These are phyloP conservation scores for Aspergillus intermedius DNA, from an alignment of 2,329 filamentous ascomycete genomes.

Conservation along the genomic window DNA sequence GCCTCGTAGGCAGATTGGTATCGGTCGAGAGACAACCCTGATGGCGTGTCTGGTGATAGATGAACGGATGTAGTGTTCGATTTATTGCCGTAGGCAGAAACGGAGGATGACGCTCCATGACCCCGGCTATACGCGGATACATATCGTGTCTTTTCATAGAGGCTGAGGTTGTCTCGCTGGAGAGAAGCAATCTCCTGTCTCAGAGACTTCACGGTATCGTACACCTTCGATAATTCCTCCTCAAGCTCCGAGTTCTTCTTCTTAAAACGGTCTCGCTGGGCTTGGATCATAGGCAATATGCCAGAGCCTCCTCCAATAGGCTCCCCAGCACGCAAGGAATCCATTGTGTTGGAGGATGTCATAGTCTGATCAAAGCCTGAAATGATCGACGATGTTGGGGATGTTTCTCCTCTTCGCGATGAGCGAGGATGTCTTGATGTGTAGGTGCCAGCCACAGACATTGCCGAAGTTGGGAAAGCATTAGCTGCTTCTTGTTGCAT, in stretches of 20 bases:
- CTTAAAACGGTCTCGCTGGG: constrained; percentile 96
- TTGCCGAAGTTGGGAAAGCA: constrained; percentile 73
- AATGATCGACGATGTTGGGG: constrained; percentile 95
- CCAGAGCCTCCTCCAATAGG: constrained; percentile 70
- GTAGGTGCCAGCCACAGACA: constrained; percentile 89
- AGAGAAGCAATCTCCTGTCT: constrained; percentile 85
- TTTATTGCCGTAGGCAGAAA: constrained; percentile 56
- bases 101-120: constrained; percentile 54
- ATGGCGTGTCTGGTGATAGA: constrained; percentile 53
- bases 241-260: constrained; percentile 89
- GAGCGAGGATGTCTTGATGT: constrained; percentile 70
- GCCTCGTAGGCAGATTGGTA: constrained; percentile 92
- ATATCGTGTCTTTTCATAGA: constrained; percentile 97
- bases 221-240: constrained; percentile 76
- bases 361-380: constrained; percentile 80
- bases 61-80: constrained; percentile 68
- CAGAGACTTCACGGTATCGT: constrained; percentile 74
- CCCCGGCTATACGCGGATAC: constrained; percentile 85
- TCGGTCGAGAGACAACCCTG: constrained; percentile 67
- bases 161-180: constrained; percentile 89
- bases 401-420: constrained; percentile 63
- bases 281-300: constrained; percentile 96
- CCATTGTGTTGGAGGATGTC: constrained; percentile 45
- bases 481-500: constrained; percentile 81
- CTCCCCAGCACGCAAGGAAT: constrained; percentile 58